Conservation (phyloP, 2,329 filamentous ascomycete genomes). For the Alternaria burnsii region DNA sequence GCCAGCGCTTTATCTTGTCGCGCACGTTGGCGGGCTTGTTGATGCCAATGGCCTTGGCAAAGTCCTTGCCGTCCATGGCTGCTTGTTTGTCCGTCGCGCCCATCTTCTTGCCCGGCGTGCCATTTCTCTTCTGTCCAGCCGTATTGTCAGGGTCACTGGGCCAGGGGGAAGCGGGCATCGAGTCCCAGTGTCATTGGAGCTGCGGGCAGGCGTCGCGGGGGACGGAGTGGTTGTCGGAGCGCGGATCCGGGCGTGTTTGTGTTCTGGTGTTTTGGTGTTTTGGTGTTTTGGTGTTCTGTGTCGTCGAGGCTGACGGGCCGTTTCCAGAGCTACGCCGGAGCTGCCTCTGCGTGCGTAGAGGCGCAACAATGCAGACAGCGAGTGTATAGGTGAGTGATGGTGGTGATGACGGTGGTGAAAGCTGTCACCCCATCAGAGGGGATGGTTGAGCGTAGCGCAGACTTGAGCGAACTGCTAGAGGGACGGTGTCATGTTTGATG, state of each 20-base stretch:
- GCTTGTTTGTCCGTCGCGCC: constrained; percentile 37
- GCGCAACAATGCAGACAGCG: constrained; percentile 8
- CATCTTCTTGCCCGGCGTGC: constrained; percentile 40
- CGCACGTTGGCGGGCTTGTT: constrained; percentile 63
- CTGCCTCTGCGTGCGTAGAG: constrained; percentile 4
- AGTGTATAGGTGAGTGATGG: constrained; percentile 19
- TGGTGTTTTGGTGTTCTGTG: constrained; percentile 18
- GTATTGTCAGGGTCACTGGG: constrained; percentile 31
- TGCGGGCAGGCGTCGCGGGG: constrained; percentile 21
- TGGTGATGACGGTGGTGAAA: neutral
- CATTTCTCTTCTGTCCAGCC: constrained; percentile 39
- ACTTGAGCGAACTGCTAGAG: constrained; percentile 7
- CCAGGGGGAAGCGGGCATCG: constrained; percentile 36
- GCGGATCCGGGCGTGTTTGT: constrained; percentile 8
- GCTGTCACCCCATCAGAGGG: constrained; percentile 13
- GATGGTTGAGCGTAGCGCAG: constrained; percentile 11
- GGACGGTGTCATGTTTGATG: constrained; percentile 16
- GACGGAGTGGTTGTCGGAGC: constrained; percentile 4
- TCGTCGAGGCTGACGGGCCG: constrained; percentile 10
- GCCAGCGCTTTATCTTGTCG: constrained; percentile 85
- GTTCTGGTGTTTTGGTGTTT: constrained; percentile 4
- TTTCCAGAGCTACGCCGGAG: constrained; percentile 15
- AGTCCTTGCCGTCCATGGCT: constrained; percentile 47
- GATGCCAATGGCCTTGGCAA: constrained; percentile 53
- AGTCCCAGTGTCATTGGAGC: constrained; percentile 33